Evolutionary conservation across 225 moss, liverwort and hornwort species (phyloP), one percentile per base, ranked within the genome.

Genomic region (Lunularia cruciata): DNA sequence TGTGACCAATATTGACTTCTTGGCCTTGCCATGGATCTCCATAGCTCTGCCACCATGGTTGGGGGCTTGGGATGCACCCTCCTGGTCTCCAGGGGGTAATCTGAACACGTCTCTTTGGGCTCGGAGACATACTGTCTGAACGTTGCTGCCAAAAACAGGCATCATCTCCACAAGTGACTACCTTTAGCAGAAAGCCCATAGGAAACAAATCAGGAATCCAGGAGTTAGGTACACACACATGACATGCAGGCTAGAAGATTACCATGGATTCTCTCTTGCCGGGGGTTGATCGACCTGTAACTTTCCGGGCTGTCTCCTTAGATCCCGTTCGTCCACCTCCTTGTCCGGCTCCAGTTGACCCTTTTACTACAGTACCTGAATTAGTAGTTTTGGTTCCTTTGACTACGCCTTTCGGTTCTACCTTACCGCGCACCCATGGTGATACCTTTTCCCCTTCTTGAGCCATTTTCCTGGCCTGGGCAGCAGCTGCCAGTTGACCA

Each of bases 401-500:
- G 48, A 79, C 83, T 55, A 77, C 62, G 10, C 68, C 63, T 42
- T 63, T 63, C 27, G 45, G 6, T 47, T 72, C 76, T 73, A 67
- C 82, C 72, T 79, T 69, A 76, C 87, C 77, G 68, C 90, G 72
- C 48, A 79, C 79, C 89, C 94, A 73, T 69, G 77, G 39, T 78
- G 85, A 72, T 76, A 87, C 40, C 81, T 73, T 82, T 72, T 82
- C 82, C 57, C 72, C 82, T 52, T 83, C 82, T 73, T 83, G 82
- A 64, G 90, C 96, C 90, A 98, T 91, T 73, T 90, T 76, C 76
- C 83, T 87, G 5, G 93, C 98, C 74, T 89, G 89, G 1, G 86
- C 98, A 74, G 91, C 98, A 66, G 91, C 96, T 37, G 92, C 92
- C 77, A 93, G 72, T 72, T 93, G 93, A 31, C 93, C 90, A 70